Base-by-base conservation (phyloP, 176 grass and related monocot genomes). In the Zizania latifolia region DNA sequence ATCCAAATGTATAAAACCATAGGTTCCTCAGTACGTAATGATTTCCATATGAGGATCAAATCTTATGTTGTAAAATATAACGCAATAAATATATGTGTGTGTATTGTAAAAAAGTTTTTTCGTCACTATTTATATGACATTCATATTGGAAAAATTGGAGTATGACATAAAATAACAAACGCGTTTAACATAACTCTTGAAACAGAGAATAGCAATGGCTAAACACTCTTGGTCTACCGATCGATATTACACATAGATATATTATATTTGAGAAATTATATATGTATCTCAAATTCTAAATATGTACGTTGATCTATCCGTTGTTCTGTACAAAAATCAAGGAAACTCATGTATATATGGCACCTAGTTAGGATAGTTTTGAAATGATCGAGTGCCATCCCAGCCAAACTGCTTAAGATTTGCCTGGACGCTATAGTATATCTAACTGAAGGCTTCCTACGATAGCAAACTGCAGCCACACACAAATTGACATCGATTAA, bases 101-200 rank as follows among this genome's bases (percentile, higher is more conserved):
- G n/a, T n/a, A n/a, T n/a, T n/a, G n/a, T n/a, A n/a, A n/a, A n/a
- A n/a, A n/a, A n/a, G n/a, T n/a, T n/a, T n/a, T n/a, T n/a, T n/a
- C n/a, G n/a, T n/a, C n/a, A n/a, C n/a, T n/a, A n/a, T n/a, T n/a
- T n/a, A n/a, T n/a, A n/a, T n/a, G n/a, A n/a, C n/a, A n/a, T n/a
- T n/a, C n/a, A n/a, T n/a, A n/a, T n/a, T n/a, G n/a, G n/a, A n/a
- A n/a, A n/a, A n/a, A n/a, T n/a, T n/a, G n/a, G n/a, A n/a, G 2
- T 65, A 16, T 34, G 35, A 62, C 64, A 81, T 81, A 70, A 81
- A 86, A 81, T 76, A 64, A 70, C 58, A 5, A 64, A 10, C 63
- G 63, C 9, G 22, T 3, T n/a, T 11, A 15, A 7, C 15, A 38
- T 15, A 41, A 9, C 3, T 26, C 11, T 8, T 30, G 9, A 59